Evolutionary conservation across 306 rosid species (phyloP), one percentile per base, ranked within the genome.

Genomic region (Styphnolobium japonicum): DNA sequence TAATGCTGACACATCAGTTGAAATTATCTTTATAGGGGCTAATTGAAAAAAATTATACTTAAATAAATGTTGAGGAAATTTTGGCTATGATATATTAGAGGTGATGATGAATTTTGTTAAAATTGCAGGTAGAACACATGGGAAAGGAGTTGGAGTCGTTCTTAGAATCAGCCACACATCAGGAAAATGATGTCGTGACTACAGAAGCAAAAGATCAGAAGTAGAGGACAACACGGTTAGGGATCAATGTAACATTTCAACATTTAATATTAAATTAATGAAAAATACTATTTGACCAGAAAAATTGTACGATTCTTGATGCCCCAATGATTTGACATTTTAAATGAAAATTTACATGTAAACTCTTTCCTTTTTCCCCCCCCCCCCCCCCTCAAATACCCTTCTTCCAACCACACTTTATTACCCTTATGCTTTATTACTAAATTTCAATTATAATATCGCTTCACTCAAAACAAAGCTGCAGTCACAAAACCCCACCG

Each of bases 111-210:
- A 29, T 64, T 75, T 68, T 3, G 33, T 29, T 53, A 9, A 57
- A 71, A 64, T 73, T 87, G 86, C 74, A 90, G 94, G 73, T 80
- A 23, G 87, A 88, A 40, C 83, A 69, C 1, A 19, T 79, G 18
- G 92, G 33, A 31, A 49, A 81, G 29, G 51, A 82, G 39, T 3
- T 86, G 65, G 90, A 53, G 2, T 78, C 81, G 10, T 21, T 79
- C 52, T 6, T 83, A 9, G 88, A 78, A 16, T 77, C 82, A 37
- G 9, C 49, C 36, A 4, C 52, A 14, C 81, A 70, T 7, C 60
- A 65, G 49, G 53, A 71, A 40, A 37, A 34, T 23, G 40, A 12
- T 12, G 45, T 6, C 37, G 7, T 0, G 29, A 34, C 65, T 9
- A 29, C 62, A 18, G 64, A 22, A 34, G 19, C 63, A 12, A 66